Base-by-base conservation (phyloP, 2,329 filamentous ascomycete species). In the Neonectria ditissima region DNA sequence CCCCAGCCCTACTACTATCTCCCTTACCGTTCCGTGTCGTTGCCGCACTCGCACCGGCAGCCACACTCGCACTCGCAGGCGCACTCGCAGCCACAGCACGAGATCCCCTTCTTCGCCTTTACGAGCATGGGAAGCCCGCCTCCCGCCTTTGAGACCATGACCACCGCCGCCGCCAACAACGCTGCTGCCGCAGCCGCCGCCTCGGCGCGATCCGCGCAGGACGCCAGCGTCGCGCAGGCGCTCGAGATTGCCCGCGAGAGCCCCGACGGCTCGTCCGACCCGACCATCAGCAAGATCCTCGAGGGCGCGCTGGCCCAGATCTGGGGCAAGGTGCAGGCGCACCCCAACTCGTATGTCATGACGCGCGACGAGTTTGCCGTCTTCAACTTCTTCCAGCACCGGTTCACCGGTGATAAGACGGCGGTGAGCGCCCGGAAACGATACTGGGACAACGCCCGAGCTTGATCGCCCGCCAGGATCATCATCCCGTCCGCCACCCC, bases 361-460 rank as follows among this genome's bases (percentile, higher is more conserved):
- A 88, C 83, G 34, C 83, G 86, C 66, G 89, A 93, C 78, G 93
- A 97, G 79, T 97, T 96, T 74, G 88, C 92, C 58, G 85, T 97
- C 64, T 94, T 97, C 87, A 97, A 96, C 82, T 95, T 91, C 78
- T 95, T 91, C 77, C 90, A 92, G 66, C 79, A 86, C 66, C 86
- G 90, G 10, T 93, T 91, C 74, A 77, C 81, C 30, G 86, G 87
- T 63, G 77, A 85, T 67, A 74, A 80, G 67, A 71, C 80, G n/a
- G 83, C 83, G 43, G 74, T 80, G n/a, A 78, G 76, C 39, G 86
- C 86, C 18, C 80, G 80, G 65, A 82, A 76, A 69, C 78, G 84
- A 62, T 88, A 83, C 75, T 89, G 86, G 86, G 81, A 86, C 71
- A 80, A 82, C 66, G 70, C 75, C 18, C 73, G 74, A 53, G 80